Evolutionary conservation across 1,139 yeast species (phyloP).

Genomic region (Lodderomyces pseudojiufengensis): DNA sequence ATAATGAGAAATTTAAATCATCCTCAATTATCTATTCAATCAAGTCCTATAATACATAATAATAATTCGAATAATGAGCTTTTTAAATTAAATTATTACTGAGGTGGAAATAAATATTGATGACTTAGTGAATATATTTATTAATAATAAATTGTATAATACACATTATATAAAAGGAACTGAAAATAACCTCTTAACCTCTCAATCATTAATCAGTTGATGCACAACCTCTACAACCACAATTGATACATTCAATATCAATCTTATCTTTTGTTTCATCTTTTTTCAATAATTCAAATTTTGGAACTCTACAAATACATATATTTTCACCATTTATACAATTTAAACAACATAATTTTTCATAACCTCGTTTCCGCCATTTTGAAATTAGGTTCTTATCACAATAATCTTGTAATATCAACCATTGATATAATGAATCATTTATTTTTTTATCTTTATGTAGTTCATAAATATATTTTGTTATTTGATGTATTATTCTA

Average conservation of each 20-base stretch:
- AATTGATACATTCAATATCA: slow-evolving; percentile 65
- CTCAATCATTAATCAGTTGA: slow-evolving; percentile 60
- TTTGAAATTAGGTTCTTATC: slow-evolving; percentile 77
- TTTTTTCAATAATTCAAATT: slow-evolving; percentile 44
- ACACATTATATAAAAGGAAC: background rate
- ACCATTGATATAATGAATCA: slow-evolving; percentile 71
- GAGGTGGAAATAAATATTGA: too few relatives aligned
- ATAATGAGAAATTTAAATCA: slow-evolving; percentile 41
- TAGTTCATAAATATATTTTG: slow-evolving; percentile 72
- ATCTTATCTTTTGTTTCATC: slow-evolving; percentile 13
- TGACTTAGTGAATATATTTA: background rate
- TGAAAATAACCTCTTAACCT: too few relatives aligned
- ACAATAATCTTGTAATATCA: slow-evolving; percentile 62
- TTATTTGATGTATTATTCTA: slow-evolving; percentile 68
- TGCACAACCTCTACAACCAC: slow-evolving; percentile 90
- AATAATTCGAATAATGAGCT: background rate
- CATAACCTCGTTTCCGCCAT: slow-evolving; percentile 91
- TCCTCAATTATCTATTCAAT: slow-evolving; percentile 9
- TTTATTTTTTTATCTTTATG: slow-evolving; percentile 68
- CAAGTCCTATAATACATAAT: slow-evolving; percentile 11
- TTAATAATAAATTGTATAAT: background rate
- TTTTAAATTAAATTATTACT: too few relatives aligned
- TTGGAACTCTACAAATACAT: slow-evolving; percentile 86
- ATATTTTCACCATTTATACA: slow-evolving; percentile 72
- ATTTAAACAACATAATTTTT: slow-evolving; percentile 75